These are phyloP conservation scores for Apiospora malaysiana DNA, from an alignment of 2,329 filamentous ascomycete species.

Conservation along the genomic window DNA sequence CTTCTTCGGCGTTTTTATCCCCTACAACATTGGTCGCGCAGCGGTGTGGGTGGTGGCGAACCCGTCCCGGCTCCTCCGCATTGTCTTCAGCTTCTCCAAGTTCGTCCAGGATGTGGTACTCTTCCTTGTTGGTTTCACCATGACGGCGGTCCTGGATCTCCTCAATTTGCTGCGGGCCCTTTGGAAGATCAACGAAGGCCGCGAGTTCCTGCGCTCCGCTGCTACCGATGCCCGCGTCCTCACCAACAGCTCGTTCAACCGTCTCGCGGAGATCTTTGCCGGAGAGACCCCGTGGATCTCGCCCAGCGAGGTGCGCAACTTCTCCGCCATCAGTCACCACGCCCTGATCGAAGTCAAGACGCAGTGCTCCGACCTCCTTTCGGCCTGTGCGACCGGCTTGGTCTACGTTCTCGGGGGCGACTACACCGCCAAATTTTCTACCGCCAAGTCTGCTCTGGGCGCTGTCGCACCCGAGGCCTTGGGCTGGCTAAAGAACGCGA, in stretches of 20 bases:
- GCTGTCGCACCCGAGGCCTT: slow-evolving; percentile 31
- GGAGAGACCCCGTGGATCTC: slow-evolving; percentile 58
- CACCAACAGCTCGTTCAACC: slow-evolving; percentile 37
- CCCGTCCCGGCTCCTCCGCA: slow-evolving; percentile 75
- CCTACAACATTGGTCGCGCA: slow-evolving; percentile 89
- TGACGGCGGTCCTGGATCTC: slow-evolving; percentile 48
- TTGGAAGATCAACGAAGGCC: slow-evolving; percentile 40
- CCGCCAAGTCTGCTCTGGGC: slow-evolving; percentile 31
- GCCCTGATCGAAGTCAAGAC: slow-evolving; percentile 67
- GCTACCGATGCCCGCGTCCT: slow-evolving; percentile 33
- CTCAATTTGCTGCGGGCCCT: slow-evolving; percentile 45
- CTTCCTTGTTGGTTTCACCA: slow-evolving; percentile 64
- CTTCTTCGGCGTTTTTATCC: slow-evolving; percentile 83
- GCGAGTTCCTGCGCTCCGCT: slow-evolving; percentile 31
- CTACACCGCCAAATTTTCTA: slow-evolving; percentile 41
- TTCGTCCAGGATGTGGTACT: slow-evolving; percentile 77
- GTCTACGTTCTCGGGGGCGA: slow-evolving; percentile 54
- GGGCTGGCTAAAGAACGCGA: slow-evolving; percentile 39
- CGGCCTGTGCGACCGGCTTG: slow-evolving; percentile 44
- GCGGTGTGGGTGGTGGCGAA: slow-evolving; percentile 81
- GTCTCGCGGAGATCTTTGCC: slow-evolving; percentile 57
- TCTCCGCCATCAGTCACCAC: slow-evolving; percentile 77
- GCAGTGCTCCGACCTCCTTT: slow-evolving; percentile 50
- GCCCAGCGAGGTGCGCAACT: slow-evolving; percentile 71
- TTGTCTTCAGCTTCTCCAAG: slow-evolving; percentile 77